These are phyloP conservation scores for Backusella circina DNA, from an alignment of 192 early-diverging fungal species.

Conservation along the genomic window DNA sequence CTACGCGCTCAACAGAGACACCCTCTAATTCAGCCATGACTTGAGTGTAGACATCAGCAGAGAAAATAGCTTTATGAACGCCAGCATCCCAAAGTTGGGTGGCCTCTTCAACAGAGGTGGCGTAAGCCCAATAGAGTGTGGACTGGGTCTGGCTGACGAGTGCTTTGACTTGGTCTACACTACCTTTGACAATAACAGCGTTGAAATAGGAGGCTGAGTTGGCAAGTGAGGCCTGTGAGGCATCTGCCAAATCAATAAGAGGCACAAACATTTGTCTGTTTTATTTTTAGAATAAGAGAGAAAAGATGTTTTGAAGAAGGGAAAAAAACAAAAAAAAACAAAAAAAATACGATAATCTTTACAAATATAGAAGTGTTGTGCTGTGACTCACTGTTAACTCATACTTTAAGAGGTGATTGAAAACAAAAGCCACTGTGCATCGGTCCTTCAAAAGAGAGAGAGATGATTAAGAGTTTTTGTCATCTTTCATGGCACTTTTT, in stretches of 20 bases:
- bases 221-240: neutral
- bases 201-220: slow-evolving; percentile 13
- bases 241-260: slow-evolving; percentile 11
- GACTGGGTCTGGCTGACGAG: slow-evolving; percentile 10
- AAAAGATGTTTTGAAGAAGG: neutral
- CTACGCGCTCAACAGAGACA: slow-evolving; percentile 43
- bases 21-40: slow-evolving; percentile 27
- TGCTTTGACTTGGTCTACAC: neutral
- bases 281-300: neutral
- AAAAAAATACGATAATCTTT: neutral
- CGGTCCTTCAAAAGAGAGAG: too few species aligned
- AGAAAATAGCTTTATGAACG: slow-evolving; percentile 42
- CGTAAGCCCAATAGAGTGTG: slow-evolving; percentile 40
- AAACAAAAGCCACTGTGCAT: neutral
- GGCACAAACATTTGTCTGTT: slow-evolving; percentile 13
- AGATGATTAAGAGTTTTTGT: too few species aligned
- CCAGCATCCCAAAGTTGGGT: slow-evolving; percentile 44
- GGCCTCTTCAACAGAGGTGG: slow-evolving; percentile 37
- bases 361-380: neutral
- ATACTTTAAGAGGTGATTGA: neutral
- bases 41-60: slow-evolving; percentile 23
- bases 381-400: neutral
- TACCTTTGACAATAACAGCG: slow-evolving; percentile 14
- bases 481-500: too few species aligned
- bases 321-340: neutral